Evolutionary conservation across 192 early-diverging fungal genomes (phyloP), one percentile per base, ranked within the genome.

Genomic region (Radiomyces spectabilis): DNA sequence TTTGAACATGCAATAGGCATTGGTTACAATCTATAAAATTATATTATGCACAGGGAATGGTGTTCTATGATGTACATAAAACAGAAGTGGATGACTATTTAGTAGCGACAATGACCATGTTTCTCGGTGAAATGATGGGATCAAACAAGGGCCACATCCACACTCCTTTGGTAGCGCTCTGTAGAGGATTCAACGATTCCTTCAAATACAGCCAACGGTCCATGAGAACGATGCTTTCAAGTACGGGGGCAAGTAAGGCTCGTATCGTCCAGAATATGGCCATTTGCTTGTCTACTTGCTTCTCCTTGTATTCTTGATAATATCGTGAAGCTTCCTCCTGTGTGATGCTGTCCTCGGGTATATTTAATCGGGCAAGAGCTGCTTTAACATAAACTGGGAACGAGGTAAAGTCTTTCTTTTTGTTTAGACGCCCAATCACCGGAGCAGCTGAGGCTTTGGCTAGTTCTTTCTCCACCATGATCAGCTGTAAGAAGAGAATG

Each of bases 201-300:
- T 66, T 46, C 51, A 92, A 51, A 46, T 75, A 85, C 25, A 85
- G 51, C 25, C 74, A 87, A 3, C 90, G 83, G 59, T 95, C 93
- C 2, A 86, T 61, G 12, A 93, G 57, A 32, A 95, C 76, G 61
- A 92, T 68, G 39, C 82, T 80, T 55, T 95, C 93, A 33, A 91
- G 72, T 4, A 82, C 65, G 41, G 83, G 82, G 1, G 82, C 84
- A 9, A 92, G 57, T 65, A 95, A 63, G 0, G 85, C 77, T 32
- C 86, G 64, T 32, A 95, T 65, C 31, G 91, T 89, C 91, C 93
- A 95, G 19, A 85, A 78, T 12, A 83, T 76, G 2, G 87, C 84
- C 50, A 95, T 78, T 55, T 83, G 78, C 41, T 52, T 62, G 37
- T 81, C 64, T 30, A 73, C 61, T 13, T 55, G 44, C n/a, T 41